Percentiles rank a stretch among this genome's conserved stretches.
Evolutionary conservation across 2,329 filamentous ascomycete genomes (phyloP).

Genomic region (Fusarium mexicanum): DNA sequence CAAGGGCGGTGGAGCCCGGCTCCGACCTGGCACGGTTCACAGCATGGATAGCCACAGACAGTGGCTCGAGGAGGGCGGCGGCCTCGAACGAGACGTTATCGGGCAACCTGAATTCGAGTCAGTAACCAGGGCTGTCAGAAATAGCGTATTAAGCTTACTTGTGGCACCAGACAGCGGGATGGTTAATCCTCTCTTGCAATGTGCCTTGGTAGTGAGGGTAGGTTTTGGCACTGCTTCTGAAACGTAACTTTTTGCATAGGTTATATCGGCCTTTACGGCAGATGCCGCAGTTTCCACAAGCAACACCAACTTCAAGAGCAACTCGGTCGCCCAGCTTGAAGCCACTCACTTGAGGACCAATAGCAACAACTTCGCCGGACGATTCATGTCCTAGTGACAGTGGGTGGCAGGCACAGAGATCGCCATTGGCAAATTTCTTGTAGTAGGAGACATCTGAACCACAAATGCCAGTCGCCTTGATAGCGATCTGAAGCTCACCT

Average conservation of each 20-base stretch:
- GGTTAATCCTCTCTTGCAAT: slow-evolving; percentile 70
- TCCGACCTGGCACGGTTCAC: slow-evolving; percentile 63
- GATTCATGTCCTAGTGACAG: slow-evolving; percentile 73
- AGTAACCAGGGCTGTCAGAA: neutral
- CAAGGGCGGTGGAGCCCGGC: slow-evolving; percentile 66
- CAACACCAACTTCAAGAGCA: slow-evolving; percentile 66
- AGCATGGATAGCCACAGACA: slow-evolving; percentile 70
- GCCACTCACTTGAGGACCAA: slow-evolving; percentile 62
- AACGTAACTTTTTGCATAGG: slow-evolving; percentile 69
- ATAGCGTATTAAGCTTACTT: slow-evolving; percentile 55
- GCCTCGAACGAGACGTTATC: slow-evolving; percentile 67
- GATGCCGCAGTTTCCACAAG: slow-evolving; percentile 61
- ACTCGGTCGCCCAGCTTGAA: slow-evolving; percentile 67
- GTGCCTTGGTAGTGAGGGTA: slow-evolving; percentile 72
- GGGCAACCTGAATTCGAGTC: slow-evolving; percentile 59
- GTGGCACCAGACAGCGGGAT: slow-evolving; percentile 70
- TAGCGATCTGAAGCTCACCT: slow-evolving; percentile 71
- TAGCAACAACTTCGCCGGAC: slow-evolving; percentile 65
- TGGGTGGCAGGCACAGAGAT: slow-evolving; percentile 72
- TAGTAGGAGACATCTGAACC: slow-evolving; percentile 78
- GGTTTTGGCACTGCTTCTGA: slow-evolving; percentile 70
- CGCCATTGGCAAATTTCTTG: slow-evolving; percentile 77
- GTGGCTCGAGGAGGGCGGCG: slow-evolving; percentile 68
- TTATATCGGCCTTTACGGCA: slow-evolving; percentile 68
- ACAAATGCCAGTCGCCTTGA: slow-evolving; percentile 74